Evolutionary conservation across 192 early-diverging fungal genomes (phyloP), one percentile per base, ranked within the genome.

Genomic region (Gaertneriomyces semiglobifer): DNA sequence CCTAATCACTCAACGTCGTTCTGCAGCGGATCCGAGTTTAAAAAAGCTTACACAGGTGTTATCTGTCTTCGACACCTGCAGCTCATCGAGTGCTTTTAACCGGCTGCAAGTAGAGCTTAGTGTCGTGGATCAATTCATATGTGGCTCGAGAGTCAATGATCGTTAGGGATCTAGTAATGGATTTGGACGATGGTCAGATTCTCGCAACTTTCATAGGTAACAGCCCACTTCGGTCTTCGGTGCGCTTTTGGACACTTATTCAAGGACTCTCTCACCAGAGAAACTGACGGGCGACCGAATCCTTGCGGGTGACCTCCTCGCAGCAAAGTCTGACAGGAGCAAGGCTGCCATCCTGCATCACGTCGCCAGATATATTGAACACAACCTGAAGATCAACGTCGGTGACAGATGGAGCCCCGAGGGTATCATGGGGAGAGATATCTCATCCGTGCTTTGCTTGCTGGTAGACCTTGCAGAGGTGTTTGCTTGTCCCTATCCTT

Each of bases 381-480:
- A 58, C 14, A 70, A 63, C 44, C 60, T 76, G 11, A 60, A 63
- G 20, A 58, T 62, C 25, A 55, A 58, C 19, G 63, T 57, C 43
- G 54, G 63, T 33, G 50, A 18, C 47, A 51, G 74, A 14, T 76
- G 74, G 74, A 65, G 59, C 0, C 10, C 52, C 12, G 63, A 72
- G 19, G 74, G 69, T 68, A 66, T 77, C 44, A 19, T 73, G 46
- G 45, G 41, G 4, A 58, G 66, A n/a, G 76, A 77, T 46, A 50
- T 59, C 44, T 19, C 52, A n/a, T 77, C 76, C 4, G 46, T 71
- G 7, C 46, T 77, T 2, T 61, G 56, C 11, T 40, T 77, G 4
- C 62, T 77, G 1, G 76, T 77, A 7, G 76, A 77, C 51, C 53
- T 77, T 10, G 76, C 76, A 4, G 40, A 53, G 10, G 55, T 55